Percentiles rank a stretch among this genome's conserved stretches.
Evolutionary conservation across 2,329 filamentous ascomycete genomes (phyloP).

Genomic region (Alternaria solani): DNA sequence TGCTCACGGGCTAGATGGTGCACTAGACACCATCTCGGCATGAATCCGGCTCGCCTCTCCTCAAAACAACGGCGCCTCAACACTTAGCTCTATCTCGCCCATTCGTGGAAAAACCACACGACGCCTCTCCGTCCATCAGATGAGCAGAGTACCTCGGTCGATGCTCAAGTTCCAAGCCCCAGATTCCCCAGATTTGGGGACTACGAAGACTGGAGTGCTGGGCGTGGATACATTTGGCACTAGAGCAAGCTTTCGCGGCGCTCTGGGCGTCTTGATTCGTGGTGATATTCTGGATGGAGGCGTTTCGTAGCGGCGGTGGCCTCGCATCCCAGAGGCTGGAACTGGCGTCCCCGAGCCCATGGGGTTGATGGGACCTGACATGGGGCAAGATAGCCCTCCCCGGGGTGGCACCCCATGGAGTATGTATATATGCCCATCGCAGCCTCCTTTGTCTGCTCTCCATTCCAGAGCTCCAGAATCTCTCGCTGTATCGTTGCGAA

Average conservation of each 20-base stretch:
- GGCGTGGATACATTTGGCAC: conserved; percentile 14
- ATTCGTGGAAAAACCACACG: conserved; percentile 42
- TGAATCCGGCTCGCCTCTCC: conserved; percentile 13
- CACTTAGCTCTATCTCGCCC: conserved; percentile 11
- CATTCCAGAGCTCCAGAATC: conserved; percentile 19
- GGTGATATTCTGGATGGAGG: conserved; percentile 33
- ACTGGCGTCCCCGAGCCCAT: conserved; percentile 29
- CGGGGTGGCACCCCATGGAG: conserved; percentile 21
- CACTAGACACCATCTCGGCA: conserved; percentile 24
- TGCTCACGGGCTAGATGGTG: conserved; percentile 22
- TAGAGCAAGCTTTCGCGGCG: conserved; percentile 33
- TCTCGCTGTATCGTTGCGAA: conserved; percentile 29
- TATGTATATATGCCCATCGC: conserved; percentile 32
- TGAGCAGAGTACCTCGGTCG: conserved; percentile 22
- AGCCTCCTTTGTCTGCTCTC: conserved; percentile 17
- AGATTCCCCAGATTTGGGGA: conserved; percentile 27
- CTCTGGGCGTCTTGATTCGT: conserved; percentile 40
- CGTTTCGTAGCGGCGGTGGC: conserved; percentile 7
- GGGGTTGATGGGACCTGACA: conserved; percentile 30
- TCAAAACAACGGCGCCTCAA: conserved; percentile 17
- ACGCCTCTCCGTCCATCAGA: conserved; percentile 20
- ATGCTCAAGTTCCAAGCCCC: conserved; percentile 34
- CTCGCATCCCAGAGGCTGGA: conserved; percentile 25
- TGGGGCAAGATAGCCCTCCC: conserved; percentile 15
- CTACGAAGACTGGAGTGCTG: conserved; percentile 12